phyloP scores from a whole-genome alignment of 1,284 basidiomycete species.

The Spongispora temasekensis region DNA sequence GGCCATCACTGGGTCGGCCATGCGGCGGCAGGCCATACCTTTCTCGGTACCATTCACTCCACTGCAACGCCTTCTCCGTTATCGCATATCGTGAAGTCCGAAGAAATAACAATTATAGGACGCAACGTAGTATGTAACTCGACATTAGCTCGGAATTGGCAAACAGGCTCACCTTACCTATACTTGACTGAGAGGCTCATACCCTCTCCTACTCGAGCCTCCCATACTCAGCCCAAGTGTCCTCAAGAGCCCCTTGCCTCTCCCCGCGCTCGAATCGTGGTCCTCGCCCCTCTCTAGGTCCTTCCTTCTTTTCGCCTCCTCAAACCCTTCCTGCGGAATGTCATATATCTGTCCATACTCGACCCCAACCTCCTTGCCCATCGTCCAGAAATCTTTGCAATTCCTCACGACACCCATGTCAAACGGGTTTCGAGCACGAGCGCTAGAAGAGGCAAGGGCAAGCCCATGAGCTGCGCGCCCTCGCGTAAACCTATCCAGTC shows the following conservation, averaged over 20 bases:
- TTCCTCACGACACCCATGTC: slow-evolving; percentile 84
- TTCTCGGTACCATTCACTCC: no score
- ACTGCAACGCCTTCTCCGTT: no score
- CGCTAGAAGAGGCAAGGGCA: slow-evolving; percentile 38
- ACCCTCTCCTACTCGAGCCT: slow-evolving; percentile 35
- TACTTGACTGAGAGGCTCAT: slow-evolving; percentile 39
- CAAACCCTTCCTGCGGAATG: slow-evolving; percentile 81
- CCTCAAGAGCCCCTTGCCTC: slow-evolving; percentile 42
- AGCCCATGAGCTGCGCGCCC: slow-evolving; percentile 88
- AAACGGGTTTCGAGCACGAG: slow-evolving; percentile 81
- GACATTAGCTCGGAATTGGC: not conserved
- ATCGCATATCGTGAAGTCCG: no score
- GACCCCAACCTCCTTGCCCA: slow-evolving; percentile 81
- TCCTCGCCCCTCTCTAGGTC: slow-evolving; percentile 53
- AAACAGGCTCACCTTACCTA: no score
- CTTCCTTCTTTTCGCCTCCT: slow-evolving; percentile 62
- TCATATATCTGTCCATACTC: slow-evolving; percentile 92
- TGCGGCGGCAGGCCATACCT: no score
- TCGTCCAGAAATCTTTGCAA: slow-evolving; percentile 95
- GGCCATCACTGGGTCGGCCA: no score
- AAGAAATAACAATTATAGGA: no score
- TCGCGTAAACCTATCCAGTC: slow-evolving; percentile 91
- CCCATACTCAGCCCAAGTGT: slow-evolving; percentile 45
- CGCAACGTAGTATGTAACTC: no score
- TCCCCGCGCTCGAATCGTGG: slow-evolving; percentile 41